Base-by-base conservation (phyloP, 2,329 filamentous ascomycete species). In the Parastagonospora avenae region DNA sequence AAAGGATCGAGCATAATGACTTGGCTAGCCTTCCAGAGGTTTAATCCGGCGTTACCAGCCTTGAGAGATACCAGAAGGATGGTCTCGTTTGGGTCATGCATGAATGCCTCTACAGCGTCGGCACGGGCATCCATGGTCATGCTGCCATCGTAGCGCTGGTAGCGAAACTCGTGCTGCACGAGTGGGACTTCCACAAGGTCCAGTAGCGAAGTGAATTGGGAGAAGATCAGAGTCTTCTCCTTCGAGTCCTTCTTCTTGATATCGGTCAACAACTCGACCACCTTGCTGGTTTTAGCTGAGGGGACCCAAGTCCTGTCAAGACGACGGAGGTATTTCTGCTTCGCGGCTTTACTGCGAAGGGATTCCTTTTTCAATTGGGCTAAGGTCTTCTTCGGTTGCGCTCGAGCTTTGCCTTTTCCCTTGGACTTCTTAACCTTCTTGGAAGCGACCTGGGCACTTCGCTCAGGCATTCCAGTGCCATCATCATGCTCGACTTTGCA, bases 1-100 rank as follows among this genome's bases (percentile, higher is more conserved):
- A 95, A 96, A 0, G 92, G 92, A 68, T 96, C 92, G 67, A 96
- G 85, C 57, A 96, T 89, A 71, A 97, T 91, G 60, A 96, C 90
- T 57, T 91, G 88, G 1, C 87, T 91, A 0, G 92, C 92, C 14
- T 86, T 85, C 33, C 89, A 90, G 16, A 97, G 81, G 66, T 97
- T 97, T 39, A 97, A 82, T 1, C 92, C 92, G 0, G 92, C 86
- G 62, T 93, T 93, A 30, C 90, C 90, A 1, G 90, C 90, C 63
- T 90, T 91, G 42, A 93, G 79, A 1, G 88, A 92, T 2, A 92
- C 84, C 2, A 94, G 80, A 82, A 94, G 89, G 67, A 93, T 80
- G 54, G 82, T 85, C 66, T 82, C 80, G 36, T 81, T 70, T 0
- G 80, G 75, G 5, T 84, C 76, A 37, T 88, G 84, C 35, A 82